Evolutionary conservation across 257 asterid species (phyloP), one percentile per base, ranked within the genome.

Genomic region (Ilex aquifolium): DNA sequence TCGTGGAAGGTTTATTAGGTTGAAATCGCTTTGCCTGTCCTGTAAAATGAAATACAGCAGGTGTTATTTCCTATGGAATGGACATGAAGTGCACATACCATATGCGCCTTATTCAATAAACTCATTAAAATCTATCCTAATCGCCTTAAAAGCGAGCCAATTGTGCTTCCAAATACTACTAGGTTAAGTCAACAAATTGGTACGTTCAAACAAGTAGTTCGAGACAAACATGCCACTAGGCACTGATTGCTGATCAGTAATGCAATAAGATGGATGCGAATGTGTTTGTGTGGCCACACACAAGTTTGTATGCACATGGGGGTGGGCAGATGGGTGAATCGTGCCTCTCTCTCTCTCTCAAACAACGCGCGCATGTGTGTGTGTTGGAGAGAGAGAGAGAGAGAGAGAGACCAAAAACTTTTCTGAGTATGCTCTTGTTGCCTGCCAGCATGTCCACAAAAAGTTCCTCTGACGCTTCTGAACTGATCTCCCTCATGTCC

Each of bases 1-100:
- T 85, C n/a, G 95, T 89, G 79, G 88, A 89, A 9, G 97, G 99
- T 80, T 84, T 90, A 40, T 64, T 79, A 17, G 97, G 95, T 77
- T 93, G 99, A 48, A 89, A 64, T 53, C 97, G 83, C 72, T 83
- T 85, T 79, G 85, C 77, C 74, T 82, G 94, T 66, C 99, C 98
- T 92, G 91, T 60, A 10, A 74, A 61, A 73, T 53, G 71, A 64
- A 29, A 56, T 61, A 53, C 44, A 62, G 29, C 61, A 17, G 10
- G 14, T 7, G 15, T 53, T n/a, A 15, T 17, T 50, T 8, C 42
- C 8, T 36, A 36, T 21, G 27, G 27, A 2, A 36, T 36, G 42
- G 8, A n/a, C 5, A 36, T 36, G 42, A 36, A 36, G 42, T 36
- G 42, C 42, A 36, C 8, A 36, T 36, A 36, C 42, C 5, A 36